Evolutionary conservation across 768 basidiomycete genomes (phyloP), one percentile per base, ranked within the genome.

Genomic region (Dendrothele bispora): DNA sequence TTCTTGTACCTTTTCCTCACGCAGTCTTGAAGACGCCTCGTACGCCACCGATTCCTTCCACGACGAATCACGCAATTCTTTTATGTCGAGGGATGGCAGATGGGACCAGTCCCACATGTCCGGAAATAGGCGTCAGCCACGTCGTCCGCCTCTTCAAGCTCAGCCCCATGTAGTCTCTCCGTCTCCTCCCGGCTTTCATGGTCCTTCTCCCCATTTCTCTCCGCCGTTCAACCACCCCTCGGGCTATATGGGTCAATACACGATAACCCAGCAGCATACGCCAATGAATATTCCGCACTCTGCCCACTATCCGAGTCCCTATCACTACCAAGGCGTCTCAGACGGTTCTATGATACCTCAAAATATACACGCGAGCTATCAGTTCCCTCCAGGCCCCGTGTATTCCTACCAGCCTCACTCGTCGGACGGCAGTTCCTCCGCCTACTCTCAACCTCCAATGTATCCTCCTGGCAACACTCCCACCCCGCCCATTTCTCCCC

Each of bases 221-320:
- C 49, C 61, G 17, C 52, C 58, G 5, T 73, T 71, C 51, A 56
- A 60, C 51, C 72, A 71, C 26, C 64, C 56, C 18, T 36, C 58
- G 22, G 58, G 57, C 55, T 76, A 72, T 49, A 58, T 67, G 22
- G 71, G 72, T 46, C 77, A 71, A 62, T 82, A 81, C 66, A 61
- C 70, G 57, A 66, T 77, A 61, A 64, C 77, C 55, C 51, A 70
- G 3, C 76, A 72, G 55, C 67, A 69, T 20, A 63, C 67, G 10
- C 55, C 67, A 44, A 65, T 74, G 51, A 60, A 57, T 5, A 75
- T 74, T 46, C 50, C 70, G 37, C 65, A 66, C 48, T 43, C 70
- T 3, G 52, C 62, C 7, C n/a, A 47, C 27, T 73, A 67, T 32
- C 51, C 61, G 25, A 74, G 70, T 52, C 51, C 65, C 18, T 66